Evolutionary conservation across 345 rosid genomes (phyloP), one percentile per base, ranked within the genome.

Genomic region (Gossypium longicalyx): DNA sequence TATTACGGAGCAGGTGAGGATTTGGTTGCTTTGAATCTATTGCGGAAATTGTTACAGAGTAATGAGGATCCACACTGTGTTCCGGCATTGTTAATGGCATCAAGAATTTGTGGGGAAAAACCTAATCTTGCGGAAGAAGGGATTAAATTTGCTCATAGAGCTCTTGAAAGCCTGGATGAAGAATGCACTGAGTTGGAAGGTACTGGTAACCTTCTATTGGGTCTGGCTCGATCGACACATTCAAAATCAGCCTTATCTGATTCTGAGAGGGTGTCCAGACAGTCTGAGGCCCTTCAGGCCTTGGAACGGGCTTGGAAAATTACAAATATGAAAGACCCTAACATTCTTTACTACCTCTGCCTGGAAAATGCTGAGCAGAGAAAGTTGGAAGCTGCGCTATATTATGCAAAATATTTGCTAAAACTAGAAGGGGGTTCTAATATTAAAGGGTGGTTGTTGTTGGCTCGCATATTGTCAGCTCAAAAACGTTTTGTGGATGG

Each of bases 391-490:
- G 77, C 77, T 0, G 93, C 97, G 2, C 81, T 83, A 67, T 62
- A 47, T 48, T 87, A 87, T 29, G 88, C 92, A 34, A 85, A 82
- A 67, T 44, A 19, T 13, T 83, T 79, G 69, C 79, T 90, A 77
- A 85, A 85, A 51, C 78, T 88, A 62, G 96, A 87, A 74, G 87
- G 82, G 44, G 96, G 89, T 25, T 85, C 89, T 6, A 86, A 74
- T 70, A 62, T 85, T 67, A 87, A 77, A 74, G 93, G 87, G 47
- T 92, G 97, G 96, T 75, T 89, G 70, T 80, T 92, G 73, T 71
- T 92, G 82, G 88, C 88, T 54, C 91, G 96, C 59, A 83, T 92
- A 82, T 84, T 90, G 70, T 92, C 97, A 0, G 96, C 96, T 52
- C 89, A 86, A 81, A 88, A 87, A 73, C 83, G 77, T 76, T 88